phyloP scores from a whole-genome alignment of 192 early-diverging fungal genomes.

The Backusella circina region DNA sequence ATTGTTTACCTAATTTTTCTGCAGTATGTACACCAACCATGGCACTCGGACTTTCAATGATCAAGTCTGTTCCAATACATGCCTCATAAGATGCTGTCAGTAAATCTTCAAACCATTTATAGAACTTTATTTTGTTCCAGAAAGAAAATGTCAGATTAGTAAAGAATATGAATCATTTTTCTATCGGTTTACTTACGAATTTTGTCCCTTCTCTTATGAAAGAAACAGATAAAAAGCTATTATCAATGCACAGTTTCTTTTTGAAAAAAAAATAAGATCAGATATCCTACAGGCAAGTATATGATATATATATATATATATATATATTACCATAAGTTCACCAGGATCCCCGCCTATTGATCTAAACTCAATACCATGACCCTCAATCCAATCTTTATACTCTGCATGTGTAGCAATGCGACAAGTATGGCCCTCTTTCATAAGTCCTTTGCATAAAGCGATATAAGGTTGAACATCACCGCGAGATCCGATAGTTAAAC shows the following conservation, averaged over 20 bases:
- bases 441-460: constrained; percentile 62
- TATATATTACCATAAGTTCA: constrained; percentile 47
- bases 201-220: constrained; percentile 55
- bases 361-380: constrained; percentile 63
- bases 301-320: neutral
- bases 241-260: constrained; percentile 57
- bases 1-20: constrained; percentile 41
- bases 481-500: constrained; percentile 65
- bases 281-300: too few relatives aligned
- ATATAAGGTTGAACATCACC: constrained; percentile 75
- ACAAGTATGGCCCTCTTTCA: constrained; percentile 56
- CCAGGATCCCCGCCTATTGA: constrained; percentile 60
- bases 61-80: constrained; percentile 57
- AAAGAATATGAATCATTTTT: neutral
- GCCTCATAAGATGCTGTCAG: constrained; percentile 50
- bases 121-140: constrained; percentile 35
- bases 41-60: constrained; percentile 63
- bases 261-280: neutral
- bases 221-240: constrained; percentile 62
- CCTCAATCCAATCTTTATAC: constrained; percentile 60
- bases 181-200: constrained; percentile 15
- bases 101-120: constrained; percentile 60
- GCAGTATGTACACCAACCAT: constrained; percentile 69
- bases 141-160: too few relatives aligned
- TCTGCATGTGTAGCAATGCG: constrained; percentile 65